Conservation (phyloP, 2,329 filamentous ascomycete genomes). For the Phyllosticta capitalensis region DNA sequence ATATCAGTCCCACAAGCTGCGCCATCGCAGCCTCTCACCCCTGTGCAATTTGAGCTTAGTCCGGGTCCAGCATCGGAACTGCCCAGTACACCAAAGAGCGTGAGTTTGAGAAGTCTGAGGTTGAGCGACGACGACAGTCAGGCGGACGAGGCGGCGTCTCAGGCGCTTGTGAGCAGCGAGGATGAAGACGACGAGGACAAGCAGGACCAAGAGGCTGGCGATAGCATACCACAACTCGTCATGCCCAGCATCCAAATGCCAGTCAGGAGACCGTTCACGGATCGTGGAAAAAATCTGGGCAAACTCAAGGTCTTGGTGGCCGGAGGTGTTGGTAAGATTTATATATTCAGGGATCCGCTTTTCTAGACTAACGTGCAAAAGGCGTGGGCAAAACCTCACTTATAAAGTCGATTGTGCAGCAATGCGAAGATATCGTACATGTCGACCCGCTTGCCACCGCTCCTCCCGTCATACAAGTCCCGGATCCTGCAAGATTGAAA, state of each 20-base stretch:
- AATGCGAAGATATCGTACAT: conserved; percentile 86
- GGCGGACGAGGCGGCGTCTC: conserved; percentile 46
- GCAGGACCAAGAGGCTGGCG: conserved; percentile 28
- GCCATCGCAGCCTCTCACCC: conserved; percentile 18
- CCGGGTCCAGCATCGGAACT: conserved; percentile 41
- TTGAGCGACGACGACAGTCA: conserved; percentile 49
- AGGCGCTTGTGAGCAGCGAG: conserved; percentile 44
- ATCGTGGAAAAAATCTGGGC: conserved; percentile 73
- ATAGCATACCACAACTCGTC: conserved; percentile 65
- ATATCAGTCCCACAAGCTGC: conserved; percentile 1
- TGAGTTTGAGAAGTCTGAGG: conserved; percentile 48
- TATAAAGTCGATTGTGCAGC: conserved; percentile 78
- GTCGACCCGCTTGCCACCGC: conserved; percentile 54
- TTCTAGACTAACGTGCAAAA: conserved; percentile 26
- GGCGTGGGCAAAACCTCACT: conserved; percentile 83
- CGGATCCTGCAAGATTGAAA: conserved; percentile 18
- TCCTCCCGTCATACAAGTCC: conserved; percentile 17
- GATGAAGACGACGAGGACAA: conserved; percentile 43
- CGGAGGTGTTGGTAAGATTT: conserved; percentile 57
- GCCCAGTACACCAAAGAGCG: conserved; percentile 51
- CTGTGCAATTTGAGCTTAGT: conserved; percentile 24
- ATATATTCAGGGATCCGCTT: background rate
- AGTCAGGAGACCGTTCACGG: conserved; percentile 77
- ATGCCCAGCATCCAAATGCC: conserved; percentile 97
- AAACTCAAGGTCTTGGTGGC: conserved; percentile 83